Conservation (phyloP, 1,139 yeast genomes). For the Debaryomyces psychrophilus region DNA sequence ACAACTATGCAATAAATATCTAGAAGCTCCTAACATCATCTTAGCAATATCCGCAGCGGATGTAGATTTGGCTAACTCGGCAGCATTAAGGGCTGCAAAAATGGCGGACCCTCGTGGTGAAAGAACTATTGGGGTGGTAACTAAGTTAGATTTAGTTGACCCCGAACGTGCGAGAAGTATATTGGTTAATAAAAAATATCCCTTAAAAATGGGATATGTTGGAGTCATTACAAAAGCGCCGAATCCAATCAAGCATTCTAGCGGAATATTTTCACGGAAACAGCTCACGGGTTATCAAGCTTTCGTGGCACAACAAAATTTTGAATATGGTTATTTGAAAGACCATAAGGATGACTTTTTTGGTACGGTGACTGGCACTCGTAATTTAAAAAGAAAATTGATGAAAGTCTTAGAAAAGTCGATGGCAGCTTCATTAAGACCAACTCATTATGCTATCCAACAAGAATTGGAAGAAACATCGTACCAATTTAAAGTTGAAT, state of each 20-base stretch:
- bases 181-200: slow-evolving; percentile 78
- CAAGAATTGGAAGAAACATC: slow-evolving; percentile 93
- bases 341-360: slow-evolving; percentile 61
- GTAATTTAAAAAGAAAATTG: slow-evolving; percentile 72
- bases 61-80: slow-evolving; percentile 94
- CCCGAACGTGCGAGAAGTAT: slow-evolving; percentile 72
- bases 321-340: slow-evolving; percentile 62
- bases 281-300: slow-evolving; percentile 48
- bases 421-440: slow-evolving; percentile 86
- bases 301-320: slow-evolving; percentile 63
- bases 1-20: slow-evolving; percentile 77
- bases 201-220: slow-evolving; percentile 93
- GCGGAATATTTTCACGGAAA: slow-evolving; percentile 38
- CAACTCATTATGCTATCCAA: slow-evolving; percentile 83
- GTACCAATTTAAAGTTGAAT: slow-evolving; percentile 93
- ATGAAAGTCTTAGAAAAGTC: slow-evolving; percentile 87
- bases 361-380: slow-evolving; percentile 78
- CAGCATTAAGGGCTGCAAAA: slow-evolving; percentile 92
- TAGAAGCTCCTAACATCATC: slow-evolving; percentile 90
- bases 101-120: slow-evolving; percentile 92
- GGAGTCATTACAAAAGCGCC: slow-evolving; percentile 93
- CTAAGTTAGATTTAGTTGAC: slow-evolving; percentile 87
- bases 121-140: slow-evolving; percentile 93
- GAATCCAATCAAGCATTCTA: slow-evolving; percentile 21
- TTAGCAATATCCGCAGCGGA: slow-evolving; percentile 97